Base-by-base conservation (phyloP, 805 yeast genomes). In the Scheffersomyces coipomensis region DNA sequence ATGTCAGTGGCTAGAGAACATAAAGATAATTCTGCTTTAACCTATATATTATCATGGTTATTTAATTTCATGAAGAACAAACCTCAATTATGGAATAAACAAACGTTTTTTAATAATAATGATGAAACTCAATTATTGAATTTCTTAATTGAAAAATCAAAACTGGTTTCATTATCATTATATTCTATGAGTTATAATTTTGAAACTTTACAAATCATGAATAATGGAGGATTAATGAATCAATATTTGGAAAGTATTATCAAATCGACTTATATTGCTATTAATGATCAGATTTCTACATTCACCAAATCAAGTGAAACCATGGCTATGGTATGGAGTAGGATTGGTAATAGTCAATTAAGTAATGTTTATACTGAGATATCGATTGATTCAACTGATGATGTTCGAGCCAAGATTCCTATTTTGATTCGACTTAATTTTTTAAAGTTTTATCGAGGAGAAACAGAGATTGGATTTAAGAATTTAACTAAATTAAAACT, bases 1-100 rank as follows among this genome's bases (percentile, higher is more conserved):
- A 84, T 88, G 2, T 71, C 85, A 5, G 88, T 89, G 2, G 97
- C 97, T 0, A 68, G 97, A 48, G 96, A 89, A 51, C 83, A 84
- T 49, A 81, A 81, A 45, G 96, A 90, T 57, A 71, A 78, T 39
- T 68, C 73, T 11, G 86, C 95, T 19, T 68, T 88, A 30, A 83
- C 86, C 19, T 81, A 81, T 48, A 73, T 88, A 12, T 64, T 88
- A 35, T 73, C 88, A 8, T 85, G 93, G 89, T 66, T 88, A 1
- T 79, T 81, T 47, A 76, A 82, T 45, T 86, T 84, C 49, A 70
- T 87, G 52, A 79, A 78, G 43, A 76, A 78, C 42, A 75, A 82
- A 50, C 96, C 96, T 0, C 68, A 75, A 35, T 53, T 81, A 43
- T 51, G 73, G 72, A 49, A 60, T 38, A 45, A 57, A 29, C 74